Evolutionary conservation across 495 filamentous ascomycete genomes (phyloP).

Genomic region (Aspergillus ostianus): DNA sequence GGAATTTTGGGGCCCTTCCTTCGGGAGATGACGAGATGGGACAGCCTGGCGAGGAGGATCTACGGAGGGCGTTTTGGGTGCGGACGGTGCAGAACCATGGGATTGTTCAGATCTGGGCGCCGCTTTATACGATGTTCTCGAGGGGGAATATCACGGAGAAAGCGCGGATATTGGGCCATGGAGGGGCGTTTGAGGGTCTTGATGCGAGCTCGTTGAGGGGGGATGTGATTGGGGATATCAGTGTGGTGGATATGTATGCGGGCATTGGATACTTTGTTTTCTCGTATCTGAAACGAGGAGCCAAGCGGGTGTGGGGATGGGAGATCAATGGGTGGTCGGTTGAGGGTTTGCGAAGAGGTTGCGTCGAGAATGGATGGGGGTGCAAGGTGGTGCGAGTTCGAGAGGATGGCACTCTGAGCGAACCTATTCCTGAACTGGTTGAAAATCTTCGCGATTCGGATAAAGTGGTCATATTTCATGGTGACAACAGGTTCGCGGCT

Average conservation of each 20-base stretch:
- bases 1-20: slow-evolving; percentile 55
- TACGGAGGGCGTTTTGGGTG: slow-evolving; percentile 67
- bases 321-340: slow-evolving; percentile 88
- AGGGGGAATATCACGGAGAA: slow-evolving; percentile 90
- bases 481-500: slow-evolving; percentile 61
- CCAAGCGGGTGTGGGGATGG: slow-evolving; percentile 73
- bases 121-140: slow-evolving; percentile 87
- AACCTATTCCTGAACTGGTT: slow-evolving; percentile 28
- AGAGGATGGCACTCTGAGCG: slow-evolving; percentile 24
- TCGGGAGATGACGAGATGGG: slow-evolving; percentile 14
- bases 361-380: slow-evolving; percentile 62
- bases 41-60: slow-evolving; percentile 44
- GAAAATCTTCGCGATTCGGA: slow-evolving; percentile 29
- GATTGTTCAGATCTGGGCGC: slow-evolving; percentile 83
- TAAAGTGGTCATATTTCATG: slow-evolving; percentile 64
- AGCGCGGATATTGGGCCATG: slow-evolving; percentile 57
- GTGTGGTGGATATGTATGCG: slow-evolving; percentile 81
- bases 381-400: slow-evolving; percentile 48
- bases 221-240: slow-evolving; percentile 31
- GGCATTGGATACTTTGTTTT: slow-evolving; percentile 94
- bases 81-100: slow-evolving; percentile 70
- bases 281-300: slow-evolving; percentile 69
- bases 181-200: slow-evolving; percentile 29
- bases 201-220: slow-evolving; percentile 26
- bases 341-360: slow-evolving; percentile 74